These are phyloP conservation scores for Desmodesmus armatus DNA, from an alignment of 139 green algal species.

Conservation along the genomic window DNA sequence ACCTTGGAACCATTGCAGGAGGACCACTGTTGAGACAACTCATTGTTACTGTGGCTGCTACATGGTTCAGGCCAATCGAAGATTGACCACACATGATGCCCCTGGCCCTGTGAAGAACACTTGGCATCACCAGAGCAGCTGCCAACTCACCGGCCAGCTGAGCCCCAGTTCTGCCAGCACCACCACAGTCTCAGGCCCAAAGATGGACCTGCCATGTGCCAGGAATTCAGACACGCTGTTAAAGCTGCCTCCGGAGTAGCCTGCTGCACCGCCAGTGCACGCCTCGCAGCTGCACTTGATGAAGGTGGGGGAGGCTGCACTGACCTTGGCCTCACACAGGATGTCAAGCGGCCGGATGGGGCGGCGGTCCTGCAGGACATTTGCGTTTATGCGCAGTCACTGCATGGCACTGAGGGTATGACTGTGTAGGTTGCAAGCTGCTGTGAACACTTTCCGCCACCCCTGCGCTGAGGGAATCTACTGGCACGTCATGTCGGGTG, in stretches of 20 bases:
- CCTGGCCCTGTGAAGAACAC: no score
- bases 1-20: no score
- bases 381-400: no score
- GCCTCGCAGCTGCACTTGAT: constrained; percentile 44
- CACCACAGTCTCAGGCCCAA: constrained; percentile 4
- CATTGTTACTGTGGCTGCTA: no score
- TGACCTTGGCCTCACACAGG: constrained; percentile 37
- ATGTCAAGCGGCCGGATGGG: constrained; percentile 8
- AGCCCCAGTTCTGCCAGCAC: constrained; percentile 13
- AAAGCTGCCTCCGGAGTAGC: constrained; percentile 18
- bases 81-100: not conserved
- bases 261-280: not conserved
- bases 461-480: no score
- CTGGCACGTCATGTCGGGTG: no score
- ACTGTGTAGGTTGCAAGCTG: no score
- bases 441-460: no score
- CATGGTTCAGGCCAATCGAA: no score
- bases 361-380: constrained; percentile 15
- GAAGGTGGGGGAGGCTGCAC: not conserved
- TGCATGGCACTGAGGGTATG: no score
- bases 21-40: no score
- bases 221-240: constrained; percentile 20
- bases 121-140: no score
- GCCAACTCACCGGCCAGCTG: constrained; percentile 27
- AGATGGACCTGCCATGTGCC: constrained; percentile 1